These are phyloP conservation scores for Nakaseomyces uthaithaninus DNA, from an alignment of 1,139 yeast species.

Conservation along the genomic window DNA sequence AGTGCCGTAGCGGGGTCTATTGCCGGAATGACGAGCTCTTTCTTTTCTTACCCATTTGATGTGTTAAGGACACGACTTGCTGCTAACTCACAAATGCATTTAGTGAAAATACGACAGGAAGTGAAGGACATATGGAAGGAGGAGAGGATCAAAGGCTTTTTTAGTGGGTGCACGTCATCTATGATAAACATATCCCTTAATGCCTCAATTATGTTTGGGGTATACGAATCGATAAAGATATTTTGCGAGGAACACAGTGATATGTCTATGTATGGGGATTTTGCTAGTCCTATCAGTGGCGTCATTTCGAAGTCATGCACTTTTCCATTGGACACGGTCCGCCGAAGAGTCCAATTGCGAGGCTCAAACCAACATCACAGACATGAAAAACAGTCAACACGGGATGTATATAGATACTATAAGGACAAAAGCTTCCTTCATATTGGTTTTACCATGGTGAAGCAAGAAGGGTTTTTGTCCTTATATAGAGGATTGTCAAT, in stretches of 20 bases:
- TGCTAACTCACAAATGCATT: conserved; percentile 38
- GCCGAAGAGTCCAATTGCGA: conserved; percentile 71
- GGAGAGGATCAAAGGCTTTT: conserved; percentile 54
- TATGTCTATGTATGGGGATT: conserved; percentile 42
- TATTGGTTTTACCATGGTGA: conserved; percentile 37
- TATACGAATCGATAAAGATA: conserved; percentile 42
- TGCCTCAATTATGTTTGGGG: conserved; percentile 62
- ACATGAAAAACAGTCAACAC: conserved; percentile 22
- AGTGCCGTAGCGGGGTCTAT: conserved; percentile 58
- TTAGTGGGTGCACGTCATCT: conserved; percentile 58
- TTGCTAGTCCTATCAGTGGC: conserved; percentile 76
- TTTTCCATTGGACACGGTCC: conserved; percentile 78
- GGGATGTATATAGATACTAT: conserved; percentile 18
- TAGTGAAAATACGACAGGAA: conserved; percentile 27
- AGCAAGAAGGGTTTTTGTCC: conserved; percentile 54
- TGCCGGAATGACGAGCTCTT: conserved; percentile 70
- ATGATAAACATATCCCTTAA: conserved; percentile 54
- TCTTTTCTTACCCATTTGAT: conserved; percentile 80
- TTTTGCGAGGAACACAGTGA: conserved; percentile 8
- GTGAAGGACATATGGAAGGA: conserved; percentile 36
- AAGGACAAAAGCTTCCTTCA: conserved; percentile 19
- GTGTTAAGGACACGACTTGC: conserved; percentile 76
- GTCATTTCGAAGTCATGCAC: conserved; percentile 60
- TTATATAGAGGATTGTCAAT: conserved; percentile 67
- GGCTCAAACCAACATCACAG: conserved; percentile 31